A percentile compares a stretch with the other conserved stretches of the same genome.
Evolutionary conservation across 257 asterid genomes (phyloP).

Genomic region (Penstemon eatonii): DNA sequence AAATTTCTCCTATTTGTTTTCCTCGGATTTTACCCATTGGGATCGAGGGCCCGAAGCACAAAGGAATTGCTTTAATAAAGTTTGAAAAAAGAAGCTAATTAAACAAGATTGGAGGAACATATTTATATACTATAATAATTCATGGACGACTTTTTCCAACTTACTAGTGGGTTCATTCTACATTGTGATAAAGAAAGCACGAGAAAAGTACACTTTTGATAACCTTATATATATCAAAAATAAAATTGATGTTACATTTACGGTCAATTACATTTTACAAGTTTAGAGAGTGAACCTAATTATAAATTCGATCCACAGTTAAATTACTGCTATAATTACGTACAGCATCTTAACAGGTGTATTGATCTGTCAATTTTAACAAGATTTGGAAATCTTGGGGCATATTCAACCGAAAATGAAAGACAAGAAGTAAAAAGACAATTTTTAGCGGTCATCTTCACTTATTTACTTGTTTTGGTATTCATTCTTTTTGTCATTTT

Average conservation of each 20-base stretch:
- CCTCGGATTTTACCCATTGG: too few relatives aligned
- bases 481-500: too few relatives aligned
- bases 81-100: too few relatives aligned
- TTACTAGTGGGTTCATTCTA: not conserved
- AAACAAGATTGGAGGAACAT: too few relatives aligned
- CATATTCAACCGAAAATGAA: not conserved
- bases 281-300: not conserved
- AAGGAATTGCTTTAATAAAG: too few relatives aligned
- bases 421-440: not conserved
- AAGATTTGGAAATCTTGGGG: not conserved
- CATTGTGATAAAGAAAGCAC: not conserved
- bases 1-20: too few relatives aligned
- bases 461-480: not conserved
- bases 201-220: not conserved
- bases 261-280: not conserved
- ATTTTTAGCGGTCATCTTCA: not conserved
- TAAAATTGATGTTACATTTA: too few relatives aligned
- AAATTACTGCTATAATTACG: not conserved
- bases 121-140: too few relatives aligned
- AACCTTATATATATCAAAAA: too few relatives aligned
- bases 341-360: not conserved
- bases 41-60: too few relatives aligned
- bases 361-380: not conserved
- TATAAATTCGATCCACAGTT: not conserved
- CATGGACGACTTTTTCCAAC: not conserved